phyloP scores from a whole-genome alignment of 1,284 basidiomycete species.

The Apiotrichum porosum region DNA sequence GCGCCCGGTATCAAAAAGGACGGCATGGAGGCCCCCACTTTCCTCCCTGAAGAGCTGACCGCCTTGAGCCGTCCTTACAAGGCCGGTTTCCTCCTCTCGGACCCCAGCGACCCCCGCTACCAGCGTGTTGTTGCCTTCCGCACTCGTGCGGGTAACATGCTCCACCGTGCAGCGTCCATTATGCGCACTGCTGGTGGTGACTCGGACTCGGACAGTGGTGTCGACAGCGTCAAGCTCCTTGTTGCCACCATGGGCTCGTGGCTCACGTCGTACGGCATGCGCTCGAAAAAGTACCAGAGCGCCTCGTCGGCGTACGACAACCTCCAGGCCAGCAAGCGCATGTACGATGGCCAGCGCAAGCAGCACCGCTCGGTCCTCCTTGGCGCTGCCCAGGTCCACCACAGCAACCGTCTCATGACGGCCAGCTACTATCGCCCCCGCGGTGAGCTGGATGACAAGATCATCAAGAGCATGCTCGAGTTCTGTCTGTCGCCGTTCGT shows the following conservation, averaged over 20 bases:
- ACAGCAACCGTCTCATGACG: slow-evolving; percentile 39
- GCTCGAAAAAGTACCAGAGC: slow-evolving; percentile 38
- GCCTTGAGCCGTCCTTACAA: slow-evolving; percentile 61
- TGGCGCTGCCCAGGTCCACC: slow-evolving; percentile 36
- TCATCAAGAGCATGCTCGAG: slow-evolving; percentile 73
- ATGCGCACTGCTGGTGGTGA: slow-evolving; percentile 59
- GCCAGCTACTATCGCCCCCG: slow-evolving; percentile 67
- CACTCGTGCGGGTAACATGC: slow-evolving; percentile 62
- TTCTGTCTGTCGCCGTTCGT: slow-evolving; percentile 83
- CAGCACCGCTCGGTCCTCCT: slow-evolving; percentile 42
- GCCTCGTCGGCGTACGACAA: slow-evolving; percentile 33
- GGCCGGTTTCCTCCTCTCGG: slow-evolving; percentile 69
- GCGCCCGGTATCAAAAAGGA: slow-evolving; percentile 36
- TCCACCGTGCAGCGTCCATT: slow-evolving; percentile 66
- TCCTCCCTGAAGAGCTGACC: slow-evolving; percentile 57
- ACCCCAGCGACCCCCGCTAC: slow-evolving; percentile 72
- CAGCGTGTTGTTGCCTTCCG: slow-evolving; percentile 61
- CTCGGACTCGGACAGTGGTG: slow-evolving; percentile 80
- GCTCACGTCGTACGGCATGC: slow-evolving; percentile 42
- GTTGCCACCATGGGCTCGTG: slow-evolving; percentile 47
- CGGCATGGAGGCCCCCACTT: slow-evolving; percentile 29
- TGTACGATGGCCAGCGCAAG: slow-evolving; percentile 43
- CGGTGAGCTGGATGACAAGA: slow-evolving; percentile 70
- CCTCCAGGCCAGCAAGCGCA: slow-evolving; percentile 36
- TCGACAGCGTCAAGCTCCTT: slow-evolving; percentile 69